Evolutionary conservation across 345 rosid species (phyloP), one percentile per base, ranked within the genome.

Genomic region (Ceriops decandra): DNA sequence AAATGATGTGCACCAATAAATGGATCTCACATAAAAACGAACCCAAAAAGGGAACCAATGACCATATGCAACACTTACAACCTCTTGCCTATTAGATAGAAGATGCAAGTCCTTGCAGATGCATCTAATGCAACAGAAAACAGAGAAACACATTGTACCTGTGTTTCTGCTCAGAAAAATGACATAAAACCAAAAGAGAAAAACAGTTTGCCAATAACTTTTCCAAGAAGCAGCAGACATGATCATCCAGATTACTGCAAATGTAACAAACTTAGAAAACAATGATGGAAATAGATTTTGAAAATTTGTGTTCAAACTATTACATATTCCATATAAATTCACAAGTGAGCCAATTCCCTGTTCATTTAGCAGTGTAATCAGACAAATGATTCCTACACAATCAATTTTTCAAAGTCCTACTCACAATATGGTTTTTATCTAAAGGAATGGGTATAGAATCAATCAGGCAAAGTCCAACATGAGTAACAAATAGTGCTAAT

Each of bases 1-100:
- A 66, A 64, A 62, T 19, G 66, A 72, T 47, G 68, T 19, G 13
- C 30, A 60, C 27, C 56, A 24, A 72, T 38, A 60, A 68, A 53
- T 53, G 31, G 70, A 66, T 15, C 47, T 57, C 35, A 38, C 35
- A 62, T 36, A 38, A 30, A 31, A 68, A 36, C 15, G 21, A 33
- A 62, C 49, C 20, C 7, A 46, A 32, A 15, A 63, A 42, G 38
- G 49, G 22, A 59, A 67, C 7, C 42, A 21, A 42, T 7, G 46
- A 52, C 31, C 21, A 60, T 22, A 52, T 52, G 52, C n/a, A 57
- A 20, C 27, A 32, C 64, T 68, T 17, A 49, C 64, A 57, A 51
- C 57, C 49, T 53, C 8, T 57, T 27, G 17, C 32, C 2, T 32
- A 16, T 22, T 32, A 53, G n/a, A 13, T 22, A 53, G 36, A 11